Base-by-base conservation (phyloP, 257 asterid genomes). In the Solanum gracilifrons region DNA sequence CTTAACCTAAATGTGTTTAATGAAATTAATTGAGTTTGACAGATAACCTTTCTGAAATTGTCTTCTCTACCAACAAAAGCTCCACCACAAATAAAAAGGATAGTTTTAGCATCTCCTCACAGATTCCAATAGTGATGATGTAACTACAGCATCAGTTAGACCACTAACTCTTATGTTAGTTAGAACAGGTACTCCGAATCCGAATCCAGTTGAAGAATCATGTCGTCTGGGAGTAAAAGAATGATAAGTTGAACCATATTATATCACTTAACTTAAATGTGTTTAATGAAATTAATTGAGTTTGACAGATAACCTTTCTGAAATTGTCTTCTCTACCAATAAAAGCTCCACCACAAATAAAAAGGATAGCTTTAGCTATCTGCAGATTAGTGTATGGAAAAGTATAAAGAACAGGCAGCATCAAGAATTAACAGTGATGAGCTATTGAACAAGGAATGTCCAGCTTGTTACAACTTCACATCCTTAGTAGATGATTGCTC, bases 201-300 rank as follows among this genome's bases (percentile, higher is more conserved):
- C 99, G 88, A 96, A 94, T 89, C 99, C 98, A 91, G 95, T 96
- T 66, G 98, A 96, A 74, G 98, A 93, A 94, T 96, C 98, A 87
- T 94, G 95, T 76, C 95, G 7, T 46, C 18, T 13, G 55, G 55
- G 55, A 46, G 55, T 46, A 46, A 46, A 46, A 4, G 18, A 13
- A 46, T 46, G 20, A 46, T 46, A 46, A 46, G 55, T 46, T 46
- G 55, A 46, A 46, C 18, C 55, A 46, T 76, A 84, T 32, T 33
- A 80, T 36, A 35, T 51, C 51, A 83, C 85, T 39, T 76, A 37
- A 76, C 60, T 60, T 58, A 74, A 23, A 76, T 20, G 41, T 64
- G 86, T 13, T 68, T 72, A 79, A 25, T 60, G 43, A 88, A 82
- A 84, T 86, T 37, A 84, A 68, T 74, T 85, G 72, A 85, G 80